Percentiles rank a stretch among this genome's conserved stretches.
Evolutionary conservation across 768 basidiomycete species (phyloP).

Genomic region (Psilocybe azurescens): DNA sequence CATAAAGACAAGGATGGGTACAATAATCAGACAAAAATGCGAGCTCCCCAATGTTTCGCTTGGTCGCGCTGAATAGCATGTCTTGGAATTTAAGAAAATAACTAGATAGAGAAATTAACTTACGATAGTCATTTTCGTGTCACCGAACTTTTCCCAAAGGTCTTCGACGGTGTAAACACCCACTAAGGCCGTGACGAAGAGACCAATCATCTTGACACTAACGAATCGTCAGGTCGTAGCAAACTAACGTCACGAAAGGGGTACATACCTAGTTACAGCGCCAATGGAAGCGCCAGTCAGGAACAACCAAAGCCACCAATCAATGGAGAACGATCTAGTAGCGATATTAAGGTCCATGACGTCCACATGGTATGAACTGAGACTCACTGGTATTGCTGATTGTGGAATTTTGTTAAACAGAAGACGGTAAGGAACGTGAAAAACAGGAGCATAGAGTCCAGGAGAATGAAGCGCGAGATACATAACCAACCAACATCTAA

Average conservation of each 20-base stretch:
- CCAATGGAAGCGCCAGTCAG: constrained; percentile 95
- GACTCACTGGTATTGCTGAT: constrained; percentile 91
- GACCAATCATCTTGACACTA: constrained; percentile 95
- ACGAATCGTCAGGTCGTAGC: neutral
- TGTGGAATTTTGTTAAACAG: constrained; percentile 95
- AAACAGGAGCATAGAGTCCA: constrained; percentile 99
- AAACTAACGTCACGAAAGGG: neutral
- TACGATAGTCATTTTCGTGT: constrained; percentile 89
- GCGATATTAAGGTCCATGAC: constrained; percentile 7
- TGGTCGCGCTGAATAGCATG: constrained; percentile 70
- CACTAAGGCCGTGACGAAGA: constrained; percentile 94
- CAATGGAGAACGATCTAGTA: constrained; percentile 85
- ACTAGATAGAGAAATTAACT: constrained; percentile 32
- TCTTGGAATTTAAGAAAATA: neutral
- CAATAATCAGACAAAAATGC: constrained; percentile 83
- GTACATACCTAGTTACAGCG: constrained; percentile 81
- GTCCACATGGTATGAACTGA: neutral
- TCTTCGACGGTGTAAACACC: constrained; percentile 98
- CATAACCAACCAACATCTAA: constrained; percentile 95
- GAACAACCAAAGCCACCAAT: constrained; percentile 98
- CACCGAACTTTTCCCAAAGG: constrained; percentile 98
- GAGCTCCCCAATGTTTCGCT: constrained; percentile 88
- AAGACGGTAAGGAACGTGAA: constrained; percentile 98
- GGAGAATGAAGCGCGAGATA: constrained; percentile 95
- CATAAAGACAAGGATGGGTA: constrained; percentile 94